Base-by-base conservation (phyloP, 495 filamentous ascomycete species). In the Emericellopsis terricola region DNA sequence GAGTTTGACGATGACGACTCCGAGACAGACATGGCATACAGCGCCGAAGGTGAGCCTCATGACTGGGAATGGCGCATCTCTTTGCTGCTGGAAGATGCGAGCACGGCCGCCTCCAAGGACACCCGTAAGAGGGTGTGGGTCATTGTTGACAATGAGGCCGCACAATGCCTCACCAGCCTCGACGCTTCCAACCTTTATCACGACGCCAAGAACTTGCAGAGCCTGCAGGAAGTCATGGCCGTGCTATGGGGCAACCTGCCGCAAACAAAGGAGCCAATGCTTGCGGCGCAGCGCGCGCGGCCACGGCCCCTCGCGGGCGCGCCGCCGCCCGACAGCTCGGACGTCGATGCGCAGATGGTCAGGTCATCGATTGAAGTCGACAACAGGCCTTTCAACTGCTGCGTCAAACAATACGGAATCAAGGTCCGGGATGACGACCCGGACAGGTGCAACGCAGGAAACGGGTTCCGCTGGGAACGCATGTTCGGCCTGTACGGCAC, bases 41-140 rank as follows among this genome's bases (percentile, higher is more conserved):
- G 17, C 33, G 29, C 29, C 40, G 8, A 48, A 44, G n/a, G n/a
- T n/a, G n/a, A n/a, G n/a, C n/a, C n/a, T n/a, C n/a, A n/a, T n/a
- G n/a, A n/a, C n/a, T 89, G 80, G 81, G 70, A 81, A 46, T 91
- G 83, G 83, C 68, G 71, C 16, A 91, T 92, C 44, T 65, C 62
- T 20, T 59, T 92, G 26, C 57, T 76, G 7, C 68, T 92, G 10
- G 74, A 85, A 50, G 72, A 78, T 38, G 64, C 62, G 0, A 39
- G 35, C 20, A 41, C n/a, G n/a, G n/a, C n/a, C n/a, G n/a, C 36
- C 32, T 43, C 21, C 51, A 51, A 20, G 40, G 45, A 19, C 18
- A 26, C 7, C 17, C 31, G 21, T 57, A 50, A 27, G 13, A 53
- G 55, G 15, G 44, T 86, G 29, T 78, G 74, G 55, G 55, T 77